Evolutionary conservation across 2,329 filamentous ascomycete species (phyloP).

Genomic region (Botrytis tulipae): DNA sequence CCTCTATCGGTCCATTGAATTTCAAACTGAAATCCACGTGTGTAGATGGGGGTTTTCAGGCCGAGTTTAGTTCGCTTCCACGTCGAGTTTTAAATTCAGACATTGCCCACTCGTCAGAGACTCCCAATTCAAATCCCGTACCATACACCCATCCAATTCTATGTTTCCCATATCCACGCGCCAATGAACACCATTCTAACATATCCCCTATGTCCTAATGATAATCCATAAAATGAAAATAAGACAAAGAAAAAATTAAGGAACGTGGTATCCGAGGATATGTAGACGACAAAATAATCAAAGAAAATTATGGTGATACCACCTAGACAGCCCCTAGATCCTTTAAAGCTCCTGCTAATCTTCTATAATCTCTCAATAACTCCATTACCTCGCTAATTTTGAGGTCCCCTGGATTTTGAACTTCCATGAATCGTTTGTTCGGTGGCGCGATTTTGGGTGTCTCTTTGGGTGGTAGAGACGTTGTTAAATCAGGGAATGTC

Average conservation of each 20-base stretch:
- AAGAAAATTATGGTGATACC: conserved; percentile 13
- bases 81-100: not conserved
- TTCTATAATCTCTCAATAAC: conserved; percentile 70
- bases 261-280: not conserved
- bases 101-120: not conserved
- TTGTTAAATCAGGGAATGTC: conserved; percentile 61
- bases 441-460: conserved; percentile 60
- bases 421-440: conserved; percentile 69
- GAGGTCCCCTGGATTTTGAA: conserved; percentile 67
- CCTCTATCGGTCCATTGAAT: not conserved
- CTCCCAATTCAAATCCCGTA: conserved; percentile 7
- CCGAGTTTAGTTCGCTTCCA: not conserved
- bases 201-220: not conserved
- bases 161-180: not conserved
- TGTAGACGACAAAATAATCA: conserved; percentile 1
- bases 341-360: conserved; percentile 64
- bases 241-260: not conserved
- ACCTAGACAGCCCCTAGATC: conserved; percentile 56
- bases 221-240: not conserved
- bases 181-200: not conserved
- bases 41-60: not conserved
- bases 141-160: conserved; percentile 14
- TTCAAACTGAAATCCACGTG: not conserved
- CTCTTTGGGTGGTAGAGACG: conserved; percentile 54
- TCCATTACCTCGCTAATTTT: conserved; percentile 71